These are phyloP conservation scores for Coccomyxa sp. DNA, from an alignment of 139 green algal species.

Conservation along the genomic window DNA sequence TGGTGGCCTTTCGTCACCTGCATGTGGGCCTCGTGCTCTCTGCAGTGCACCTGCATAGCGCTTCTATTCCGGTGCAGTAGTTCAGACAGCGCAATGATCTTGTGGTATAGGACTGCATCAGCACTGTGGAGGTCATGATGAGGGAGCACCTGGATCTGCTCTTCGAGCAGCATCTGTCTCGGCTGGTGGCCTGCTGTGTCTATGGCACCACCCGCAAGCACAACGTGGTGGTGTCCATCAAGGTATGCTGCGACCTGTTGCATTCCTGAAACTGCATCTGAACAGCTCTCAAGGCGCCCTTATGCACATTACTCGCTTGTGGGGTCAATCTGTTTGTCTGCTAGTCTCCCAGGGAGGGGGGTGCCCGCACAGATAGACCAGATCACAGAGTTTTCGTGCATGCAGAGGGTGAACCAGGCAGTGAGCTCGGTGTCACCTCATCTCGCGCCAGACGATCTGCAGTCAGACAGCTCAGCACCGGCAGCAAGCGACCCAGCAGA, in stretches of 20 bases:
- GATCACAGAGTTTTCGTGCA: no score
- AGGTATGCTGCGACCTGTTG: not conserved
- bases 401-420: constrained; percentile 2
- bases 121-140: constrained; percentile 3
- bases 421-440: constrained; percentile 6
- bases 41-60: not conserved
- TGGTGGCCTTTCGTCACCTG: no score
- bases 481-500: constrained; percentile 14
- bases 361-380: no score
- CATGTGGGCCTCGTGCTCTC: not conserved
- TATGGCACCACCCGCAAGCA: constrained; percentile 6
- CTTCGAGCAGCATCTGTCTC: constrained; percentile 25
- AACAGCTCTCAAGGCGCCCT: no score
- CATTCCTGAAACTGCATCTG: no score
- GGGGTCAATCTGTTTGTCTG: no score
- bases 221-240: constrained; percentile 8
- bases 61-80: not conserved
- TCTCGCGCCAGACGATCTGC: not conserved
- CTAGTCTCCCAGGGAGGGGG: no score
- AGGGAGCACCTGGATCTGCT: constrained; percentile 15
- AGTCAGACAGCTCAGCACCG: no score
- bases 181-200: constrained; percentile 19
- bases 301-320: no score
- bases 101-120: not conserved
- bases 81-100: not conserved